Conservation (phyloP, 441 rosid species). For the Gossypium lobatum region DNA sequence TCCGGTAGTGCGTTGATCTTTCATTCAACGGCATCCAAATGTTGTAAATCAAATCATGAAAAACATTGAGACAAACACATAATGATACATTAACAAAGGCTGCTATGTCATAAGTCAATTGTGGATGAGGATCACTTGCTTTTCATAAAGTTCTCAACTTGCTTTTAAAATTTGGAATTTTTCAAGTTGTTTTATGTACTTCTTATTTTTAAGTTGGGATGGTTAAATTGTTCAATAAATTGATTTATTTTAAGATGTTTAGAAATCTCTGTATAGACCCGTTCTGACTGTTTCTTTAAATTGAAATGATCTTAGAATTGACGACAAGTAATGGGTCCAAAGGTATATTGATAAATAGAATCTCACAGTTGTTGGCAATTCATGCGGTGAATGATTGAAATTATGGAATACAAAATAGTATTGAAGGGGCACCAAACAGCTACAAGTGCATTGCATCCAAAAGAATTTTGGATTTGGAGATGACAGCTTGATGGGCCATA, state of each 20-base stretch:
- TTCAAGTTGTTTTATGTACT: neutral
- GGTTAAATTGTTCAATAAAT: neutral
- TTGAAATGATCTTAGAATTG: slow-evolving; percentile 19
- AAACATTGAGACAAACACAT: neutral
- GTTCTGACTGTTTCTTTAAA: neutral
- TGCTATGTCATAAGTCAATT: slow-evolving; percentile 2
- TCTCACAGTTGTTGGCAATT: slow-evolving; percentile 34
- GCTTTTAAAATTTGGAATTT: neutral
- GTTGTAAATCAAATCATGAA: neutral
- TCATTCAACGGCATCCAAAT: neutral
- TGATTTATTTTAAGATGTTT: neutral
- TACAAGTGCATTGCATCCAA: slow-evolving; percentile 40
- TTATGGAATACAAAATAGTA: slow-evolving; percentile 4
- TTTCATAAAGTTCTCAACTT: neutral
- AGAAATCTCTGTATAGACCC: neutral
- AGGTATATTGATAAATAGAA: slow-evolving; percentile 23
- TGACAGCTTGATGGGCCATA: slow-evolving; percentile 56
- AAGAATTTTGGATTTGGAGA: slow-evolving; percentile 15
- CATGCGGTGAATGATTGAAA: slow-evolving; percentile 30
- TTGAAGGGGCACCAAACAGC: neutral
- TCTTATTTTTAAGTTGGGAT: too few relatives aligned
- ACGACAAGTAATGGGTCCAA: slow-evolving; percentile 22
- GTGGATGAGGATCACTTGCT: slow-evolving; percentile 16
- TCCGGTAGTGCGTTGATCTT: neutral
- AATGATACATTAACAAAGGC: neutral